Evolutionary conservation across 1,139 yeast genomes (phyloP).

Genomic region (Protomyces macrosporus): DNA sequence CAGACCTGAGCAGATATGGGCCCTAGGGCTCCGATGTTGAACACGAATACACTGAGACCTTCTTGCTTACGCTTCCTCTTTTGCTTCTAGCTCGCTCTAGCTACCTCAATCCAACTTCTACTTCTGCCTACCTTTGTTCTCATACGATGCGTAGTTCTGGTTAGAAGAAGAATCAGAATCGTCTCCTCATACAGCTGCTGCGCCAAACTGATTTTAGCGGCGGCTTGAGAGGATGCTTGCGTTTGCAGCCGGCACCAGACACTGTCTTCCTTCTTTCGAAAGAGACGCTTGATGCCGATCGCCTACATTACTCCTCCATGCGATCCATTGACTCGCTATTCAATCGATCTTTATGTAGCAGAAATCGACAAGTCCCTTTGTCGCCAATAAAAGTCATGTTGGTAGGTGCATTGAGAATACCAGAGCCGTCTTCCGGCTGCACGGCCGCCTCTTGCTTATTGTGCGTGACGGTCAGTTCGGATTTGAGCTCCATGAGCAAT

Average conservation of each 20-base stretch:
- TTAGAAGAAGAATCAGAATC: slow-evolving; percentile 23
- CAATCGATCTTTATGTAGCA: slow-evolving; percentile 29
- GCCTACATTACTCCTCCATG: slow-evolving; percentile 12
- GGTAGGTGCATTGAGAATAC: background rate
- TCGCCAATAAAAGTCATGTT: slow-evolving; percentile 29
- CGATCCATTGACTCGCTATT: background rate
- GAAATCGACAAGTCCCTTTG: slow-evolving; percentile 30
- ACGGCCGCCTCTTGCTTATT: background rate
- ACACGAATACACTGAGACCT: slow-evolving; percentile 25
- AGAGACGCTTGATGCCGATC: background rate
- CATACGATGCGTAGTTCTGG: slow-evolving; percentile 26
- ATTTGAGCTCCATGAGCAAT: slow-evolving; percentile 9
- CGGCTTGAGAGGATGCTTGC: slow-evolving; percentile 23
- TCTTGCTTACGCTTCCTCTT: background rate
- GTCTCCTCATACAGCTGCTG: slow-evolving; percentile 18
- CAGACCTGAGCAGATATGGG: slow-evolving; percentile 26
- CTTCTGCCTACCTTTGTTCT: slow-evolving; percentile 26
- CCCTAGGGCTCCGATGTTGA: slow-evolving; percentile 13
- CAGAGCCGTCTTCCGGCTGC: background rate
- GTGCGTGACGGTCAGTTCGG: background rate
- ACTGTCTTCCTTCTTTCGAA: background rate
- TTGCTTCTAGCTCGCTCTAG: background rate
- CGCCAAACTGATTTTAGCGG: slow-evolving; percentile 26
- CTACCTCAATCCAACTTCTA: slow-evolving; percentile 1
- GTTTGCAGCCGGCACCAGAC: background rate